These are phyloP conservation scores for Ceratocystis lukuohia DNA, from an alignment of 2,329 filamentous ascomycete genomes.

Conservation along the genomic window DNA sequence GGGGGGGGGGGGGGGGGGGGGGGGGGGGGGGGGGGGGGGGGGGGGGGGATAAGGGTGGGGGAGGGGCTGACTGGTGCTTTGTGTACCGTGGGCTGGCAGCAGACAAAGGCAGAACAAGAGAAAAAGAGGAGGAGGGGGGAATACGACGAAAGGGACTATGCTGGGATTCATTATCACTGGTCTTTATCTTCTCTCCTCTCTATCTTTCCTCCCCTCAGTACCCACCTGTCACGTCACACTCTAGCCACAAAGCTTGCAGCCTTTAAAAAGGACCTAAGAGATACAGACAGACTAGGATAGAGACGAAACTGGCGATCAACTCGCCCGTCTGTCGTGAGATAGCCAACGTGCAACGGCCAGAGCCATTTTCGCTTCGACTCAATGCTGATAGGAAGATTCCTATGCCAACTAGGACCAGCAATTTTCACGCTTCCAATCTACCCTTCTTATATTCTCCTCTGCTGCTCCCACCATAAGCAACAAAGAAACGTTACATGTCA, in stretches of 20 bases:
- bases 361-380: neutral
- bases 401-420: neutral
- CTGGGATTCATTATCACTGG: neutral
- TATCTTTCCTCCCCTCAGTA: neutral
- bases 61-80: neutral
- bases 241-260: too few relatives aligned
- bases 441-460: neutral
- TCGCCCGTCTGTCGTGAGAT: neutral
- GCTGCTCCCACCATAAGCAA: neutral
- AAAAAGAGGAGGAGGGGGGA: neutral
- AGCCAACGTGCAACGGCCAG: neutral
- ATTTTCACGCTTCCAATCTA: neutral
- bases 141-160: neutral
- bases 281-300: neutral
- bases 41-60: neutral
- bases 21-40: too few relatives aligned
- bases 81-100: neutral
- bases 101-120: neutral
- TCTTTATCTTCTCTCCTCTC: too few relatives aligned
- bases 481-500: constrained; percentile 22
- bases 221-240: too few relatives aligned
- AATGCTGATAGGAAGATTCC: neutral
- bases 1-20: too few relatives aligned
- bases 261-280: too few relatives aligned
- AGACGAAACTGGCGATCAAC: neutral